phyloP scores from a whole-genome alignment of 2,329 filamentous ascomycete genomes.

The Decorospora gaudefroyi region DNA sequence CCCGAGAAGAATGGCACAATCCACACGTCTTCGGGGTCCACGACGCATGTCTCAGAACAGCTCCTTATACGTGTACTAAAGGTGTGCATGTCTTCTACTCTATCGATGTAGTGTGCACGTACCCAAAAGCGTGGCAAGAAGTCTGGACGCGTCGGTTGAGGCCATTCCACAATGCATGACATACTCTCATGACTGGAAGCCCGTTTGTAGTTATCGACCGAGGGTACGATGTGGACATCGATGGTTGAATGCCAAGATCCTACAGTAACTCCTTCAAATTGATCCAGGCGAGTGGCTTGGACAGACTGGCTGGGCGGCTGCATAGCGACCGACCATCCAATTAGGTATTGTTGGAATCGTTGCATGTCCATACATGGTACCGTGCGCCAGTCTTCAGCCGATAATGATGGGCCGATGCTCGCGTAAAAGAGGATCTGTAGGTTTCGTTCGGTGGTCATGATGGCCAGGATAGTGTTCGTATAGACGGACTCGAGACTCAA shows the following conservation, averaged over 20 bases:
- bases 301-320: too few species aligned
- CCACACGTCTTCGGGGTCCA: too few species aligned
- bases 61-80: too few species aligned
- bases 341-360: too few species aligned
- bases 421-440: neutral
- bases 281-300: too few species aligned
- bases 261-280: neutral
- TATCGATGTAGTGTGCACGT: slow-evolving; percentile 1
- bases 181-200: neutral
- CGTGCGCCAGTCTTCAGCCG: too few species aligned
- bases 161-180: neutral
- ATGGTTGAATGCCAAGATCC: neutral
- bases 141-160: neutral
- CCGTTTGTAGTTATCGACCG: too few species aligned
- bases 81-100: neutral
- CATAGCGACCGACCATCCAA: too few species aligned
- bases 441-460: neutral
- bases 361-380: too few species aligned
- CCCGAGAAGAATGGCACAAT: too few species aligned
- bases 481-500: neutral
- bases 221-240: neutral
- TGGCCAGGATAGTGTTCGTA: neutral
- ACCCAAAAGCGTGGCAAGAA: neutral
- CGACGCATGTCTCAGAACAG: too few species aligned
- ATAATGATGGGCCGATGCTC: neutral